Conservation (phyloP, 495 filamentous ascomycete species). For the Xylaria bambusicola region DNA sequence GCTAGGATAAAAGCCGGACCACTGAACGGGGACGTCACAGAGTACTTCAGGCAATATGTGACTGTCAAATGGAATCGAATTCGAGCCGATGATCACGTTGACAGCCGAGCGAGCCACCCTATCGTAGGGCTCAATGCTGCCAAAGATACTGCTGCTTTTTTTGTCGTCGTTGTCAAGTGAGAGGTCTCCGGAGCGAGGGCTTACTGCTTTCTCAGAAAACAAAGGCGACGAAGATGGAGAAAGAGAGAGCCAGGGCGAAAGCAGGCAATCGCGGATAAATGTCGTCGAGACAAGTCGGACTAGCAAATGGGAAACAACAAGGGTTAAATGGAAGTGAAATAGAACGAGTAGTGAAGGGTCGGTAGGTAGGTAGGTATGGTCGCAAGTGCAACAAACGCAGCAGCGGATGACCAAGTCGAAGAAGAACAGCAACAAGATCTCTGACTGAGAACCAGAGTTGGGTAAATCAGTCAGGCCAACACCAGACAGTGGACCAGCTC, state of each 20-base stretch:
- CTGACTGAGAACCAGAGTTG: neutral
- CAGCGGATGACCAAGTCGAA: no score
- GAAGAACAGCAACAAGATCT: neutral
- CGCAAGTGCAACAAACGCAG: neutral
- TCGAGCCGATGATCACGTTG: neutral
- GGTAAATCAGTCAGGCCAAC: neutral
- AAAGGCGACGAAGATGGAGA: constrained; percentile 38
- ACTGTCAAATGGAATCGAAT: constrained; percentile 4
- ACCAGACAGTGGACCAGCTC: neutral
- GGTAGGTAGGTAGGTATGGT: constrained; percentile 15
- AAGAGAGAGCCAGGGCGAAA: constrained; percentile 27
- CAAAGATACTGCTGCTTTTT: constrained; percentile 18
- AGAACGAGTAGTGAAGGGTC: constrained; percentile 24
- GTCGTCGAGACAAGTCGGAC: constrained; percentile 34
- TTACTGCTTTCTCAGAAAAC: neutral
- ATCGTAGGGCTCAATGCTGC: constrained; percentile 28
- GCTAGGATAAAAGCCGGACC: neutral
- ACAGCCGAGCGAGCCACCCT: constrained; percentile 4
- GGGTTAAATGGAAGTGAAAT: constrained; percentile 24
- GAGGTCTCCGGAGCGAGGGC: neutral
- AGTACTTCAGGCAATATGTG: constrained; percentile 13
- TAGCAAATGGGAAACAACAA: constrained; percentile 21
- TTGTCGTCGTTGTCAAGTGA: neutral
- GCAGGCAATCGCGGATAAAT: constrained; percentile 17
- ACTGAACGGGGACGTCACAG: constrained; percentile 7